Evolutionary conservation across 2,329 filamentous ascomycete species (phyloP).

Genomic region (Zasmidium angulare): DNA sequence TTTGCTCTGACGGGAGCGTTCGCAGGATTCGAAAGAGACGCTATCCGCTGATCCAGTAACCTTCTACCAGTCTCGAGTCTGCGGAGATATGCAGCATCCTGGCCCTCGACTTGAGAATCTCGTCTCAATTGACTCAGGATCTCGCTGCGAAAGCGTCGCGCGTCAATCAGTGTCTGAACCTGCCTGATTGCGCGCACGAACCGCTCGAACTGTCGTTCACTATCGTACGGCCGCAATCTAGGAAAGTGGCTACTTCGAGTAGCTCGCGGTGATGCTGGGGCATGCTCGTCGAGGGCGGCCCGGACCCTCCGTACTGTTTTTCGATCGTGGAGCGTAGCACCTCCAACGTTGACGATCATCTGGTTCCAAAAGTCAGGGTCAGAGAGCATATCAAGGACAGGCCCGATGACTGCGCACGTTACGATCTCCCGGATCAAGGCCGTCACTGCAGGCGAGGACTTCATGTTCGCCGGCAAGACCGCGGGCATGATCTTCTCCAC

Average conservation of each 20-base stretch:
- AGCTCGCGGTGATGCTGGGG: slow-evolving; percentile 63
- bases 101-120: slow-evolving; percentile 73
- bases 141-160: slow-evolving; percentile 86
- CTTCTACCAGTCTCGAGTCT: slow-evolving; percentile 89
- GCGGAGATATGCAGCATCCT: slow-evolving; percentile 83
- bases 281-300: slow-evolving; percentile 90
- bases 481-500: slow-evolving; percentile 70
- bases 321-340: slow-evolving; percentile 81
- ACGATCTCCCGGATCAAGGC: slow-evolving; percentile 85
- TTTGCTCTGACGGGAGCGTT: slow-evolving; percentile 48
- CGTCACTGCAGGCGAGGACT: slow-evolving; percentile 76
- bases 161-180: slow-evolving; percentile 88
- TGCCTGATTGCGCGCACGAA: slow-evolving; percentile 88
- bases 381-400: slow-evolving; percentile 74
- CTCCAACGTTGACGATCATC: slow-evolving; percentile 78
- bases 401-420: slow-evolving; percentile 85
- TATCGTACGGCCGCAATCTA: slow-evolving; percentile 76
- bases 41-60: slow-evolving; percentile 84
- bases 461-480: slow-evolving; percentile 70
- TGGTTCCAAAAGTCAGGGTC: slow-evolving; percentile 99
- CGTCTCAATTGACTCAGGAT: slow-evolving; percentile 88
- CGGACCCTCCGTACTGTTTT: slow-evolving; percentile 91
- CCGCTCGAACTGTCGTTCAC: slow-evolving; percentile 88
- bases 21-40: slow-evolving; percentile 64
- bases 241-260: slow-evolving; percentile 63